Evolutionary conservation across 257 asterid species (phyloP), one percentile per base, ranked within the genome.

Genomic region (Rhazya stricta): DNA sequence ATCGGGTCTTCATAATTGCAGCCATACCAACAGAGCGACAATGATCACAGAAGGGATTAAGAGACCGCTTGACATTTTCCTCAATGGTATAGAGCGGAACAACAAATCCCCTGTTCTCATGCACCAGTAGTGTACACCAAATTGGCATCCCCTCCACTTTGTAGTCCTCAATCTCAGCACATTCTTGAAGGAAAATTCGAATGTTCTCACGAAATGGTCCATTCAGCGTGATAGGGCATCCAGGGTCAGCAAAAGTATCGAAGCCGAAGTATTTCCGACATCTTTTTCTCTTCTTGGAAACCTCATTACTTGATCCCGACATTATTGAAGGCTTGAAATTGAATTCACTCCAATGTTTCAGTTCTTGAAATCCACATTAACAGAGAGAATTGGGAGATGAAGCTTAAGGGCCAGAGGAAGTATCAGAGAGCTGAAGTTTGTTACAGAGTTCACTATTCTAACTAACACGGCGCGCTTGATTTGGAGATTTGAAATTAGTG

Each of bases 1-100:
- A 53, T 66, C 74, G 27, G 73, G 78, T 9, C 21, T 46, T n/a
- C 43, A 13, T 39, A 43, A 48, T 71, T 36, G 41, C 37, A 10
- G 10, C 53, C 83, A 62, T 51, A 94, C 98, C 98, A 7, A 91
- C 88, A 69, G 88, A 88, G 30, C 94, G 85, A 79, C 97, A 94
- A 83, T 86, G 84, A 76, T 90, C 90, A 79, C 97, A 94, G 77
- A 86, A 88, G 63, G 90, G 96, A 1, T 71, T 77, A 30, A 78
- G 82, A 16, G 96, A 88, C 36, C 32, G 72, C 74, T 69, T 75
- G 10, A 91, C 96, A 16, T 84, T 77, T 76, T 94, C 97, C 82
- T 94, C 96, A 71, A 91, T 81, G 7, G 97, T 86, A 86, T 84
- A 94, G 16, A 94, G 85, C 9, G 97, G 97, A 77, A 91, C 78